Base-by-base conservation (phyloP, 257 asterid genomes). In the Solanum pimpinellifolium region DNA sequence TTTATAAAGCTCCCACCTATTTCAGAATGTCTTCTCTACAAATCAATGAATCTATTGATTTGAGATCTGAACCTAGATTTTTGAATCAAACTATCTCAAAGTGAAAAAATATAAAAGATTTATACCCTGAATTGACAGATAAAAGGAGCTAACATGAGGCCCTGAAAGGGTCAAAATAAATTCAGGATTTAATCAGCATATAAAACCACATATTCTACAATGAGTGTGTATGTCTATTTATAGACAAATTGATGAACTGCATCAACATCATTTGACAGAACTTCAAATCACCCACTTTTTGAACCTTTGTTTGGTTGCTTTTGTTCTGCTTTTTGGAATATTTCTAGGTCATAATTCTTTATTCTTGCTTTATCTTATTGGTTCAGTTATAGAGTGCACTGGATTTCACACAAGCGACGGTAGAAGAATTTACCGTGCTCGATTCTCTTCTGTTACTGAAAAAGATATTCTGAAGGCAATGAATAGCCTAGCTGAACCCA, bases 381-480 rank as follows among this genome's bases (percentile, higher is more conserved):
- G 89, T 92, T 88, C 95, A 96, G 99, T 96, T 52, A 94, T 96
- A 56, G 98, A 95, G 88, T 91, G 94, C 93, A 86, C 97, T 83
- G 97, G 98, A 49, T 94, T 96, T 92, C 93, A 89, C 87, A 74
- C 90, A 72, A 92, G 85, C 69, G 95, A 92, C 87, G 93, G 91
- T 74, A 93, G 89, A 92, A 94, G 92, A 89, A 92, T 94, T 85
- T 89, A 93, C 86, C 98, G 99, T 83, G 98, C 99, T 86, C 93
- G 97, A 72, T 96, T 96, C 93, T 96, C 99, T 84, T 94, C 99
- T 49, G 99, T 96, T 81, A 94, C 98, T 65, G 98, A 95, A 93
- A 94, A 93, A 91, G 99, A 95, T 89, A 96, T 96, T 87, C 46
- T 83, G 87, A 95, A 93, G 90, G 99, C 99, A 62, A 91, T 96